These are phyloP conservation scores for Ballota nigra DNA, from an alignment of 257 asterid genomes.

Conservation along the genomic window DNA sequence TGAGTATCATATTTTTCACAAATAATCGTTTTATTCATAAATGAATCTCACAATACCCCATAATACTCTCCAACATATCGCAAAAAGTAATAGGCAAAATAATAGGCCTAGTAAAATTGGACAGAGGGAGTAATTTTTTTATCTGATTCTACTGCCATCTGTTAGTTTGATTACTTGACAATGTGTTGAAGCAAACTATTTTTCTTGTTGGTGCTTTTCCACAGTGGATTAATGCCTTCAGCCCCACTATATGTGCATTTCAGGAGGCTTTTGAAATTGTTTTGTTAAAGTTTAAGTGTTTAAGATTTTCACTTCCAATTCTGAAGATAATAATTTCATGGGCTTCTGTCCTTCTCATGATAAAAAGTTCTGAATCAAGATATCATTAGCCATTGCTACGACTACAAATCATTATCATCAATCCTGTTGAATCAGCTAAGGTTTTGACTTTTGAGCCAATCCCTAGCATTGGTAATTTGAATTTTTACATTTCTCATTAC, in stretches of 20 bases:
- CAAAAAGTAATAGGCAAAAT: too few species aligned
- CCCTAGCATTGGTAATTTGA: not conserved
- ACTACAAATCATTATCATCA: not conserved
- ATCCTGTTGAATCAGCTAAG: not conserved
- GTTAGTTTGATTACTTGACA: not conserved
- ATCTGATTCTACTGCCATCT: not conserved
- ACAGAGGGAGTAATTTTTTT: too few species aligned
- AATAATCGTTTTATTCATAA: too few species aligned
- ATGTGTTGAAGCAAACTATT: not conserved
- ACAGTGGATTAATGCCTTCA: too few species aligned
- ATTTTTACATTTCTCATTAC: not conserved
- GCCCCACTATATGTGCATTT: slow-evolving; percentile 7
- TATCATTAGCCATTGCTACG: not conserved
- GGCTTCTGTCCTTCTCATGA: not conserved
- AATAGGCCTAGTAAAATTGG: too few species aligned
- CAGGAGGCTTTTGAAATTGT: slow-evolving; percentile 2
- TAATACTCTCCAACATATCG: too few species aligned
- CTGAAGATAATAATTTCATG: not conserved
- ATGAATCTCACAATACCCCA: too few species aligned
- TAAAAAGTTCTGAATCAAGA: not conserved
- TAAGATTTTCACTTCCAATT: not conserved
- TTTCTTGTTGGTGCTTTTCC: too few species aligned
- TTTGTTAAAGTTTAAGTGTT: not conserved
- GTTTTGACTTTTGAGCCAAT: not conserved
- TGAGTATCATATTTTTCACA: too few species aligned